Conservation (phyloP, 1,139 yeast species). For the Candida sp. region DNA sequence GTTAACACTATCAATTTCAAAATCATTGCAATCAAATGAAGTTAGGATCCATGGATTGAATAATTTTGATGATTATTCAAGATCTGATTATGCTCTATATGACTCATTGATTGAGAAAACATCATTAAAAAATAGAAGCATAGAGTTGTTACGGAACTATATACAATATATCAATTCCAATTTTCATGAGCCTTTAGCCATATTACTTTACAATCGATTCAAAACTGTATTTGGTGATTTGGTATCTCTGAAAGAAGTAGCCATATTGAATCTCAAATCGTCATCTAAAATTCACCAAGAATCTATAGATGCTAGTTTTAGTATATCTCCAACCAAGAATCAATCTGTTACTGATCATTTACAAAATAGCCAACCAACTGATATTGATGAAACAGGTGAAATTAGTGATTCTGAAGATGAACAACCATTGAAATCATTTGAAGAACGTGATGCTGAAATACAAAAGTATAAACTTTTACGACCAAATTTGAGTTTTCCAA, state of each 20-base stretch:
- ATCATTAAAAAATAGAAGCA: slow-evolving; percentile 20
- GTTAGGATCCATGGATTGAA: slow-evolving; percentile 12
- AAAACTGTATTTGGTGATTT: not conserved
- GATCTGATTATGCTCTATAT: slow-evolving; percentile 17
- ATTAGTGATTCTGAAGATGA: slow-evolving; percentile 29
- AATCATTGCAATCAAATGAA: not conserved
- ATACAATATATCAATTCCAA: not conserved
- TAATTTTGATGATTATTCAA: slow-evolving; percentile 17
- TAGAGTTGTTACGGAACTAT: slow-evolving; percentile 13
- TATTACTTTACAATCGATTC: not conserved
- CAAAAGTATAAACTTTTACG: slow-evolving; percentile 6
- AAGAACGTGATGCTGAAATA: slow-evolving; percentile 15
- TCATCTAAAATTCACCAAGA: not conserved
- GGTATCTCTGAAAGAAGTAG: not conserved
- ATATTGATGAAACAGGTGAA: slow-evolving; percentile 9
- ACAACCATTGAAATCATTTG: slow-evolving; percentile 12
- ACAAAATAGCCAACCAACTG: not conserved
- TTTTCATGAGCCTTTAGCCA: not conserved
- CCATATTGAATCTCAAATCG: not conserved
- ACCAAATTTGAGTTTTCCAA: slow-evolving; percentile 1
- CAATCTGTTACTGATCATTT: not conserved
- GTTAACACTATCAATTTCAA: slow-evolving; percentile 19
- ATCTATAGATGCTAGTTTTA: not conserved
- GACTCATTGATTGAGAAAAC: slow-evolving; percentile 15
- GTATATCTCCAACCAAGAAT: not conserved